Evolutionary conservation across 2,329 filamentous ascomycete species (phyloP).

Genomic region (Beauveria australis): DNA sequence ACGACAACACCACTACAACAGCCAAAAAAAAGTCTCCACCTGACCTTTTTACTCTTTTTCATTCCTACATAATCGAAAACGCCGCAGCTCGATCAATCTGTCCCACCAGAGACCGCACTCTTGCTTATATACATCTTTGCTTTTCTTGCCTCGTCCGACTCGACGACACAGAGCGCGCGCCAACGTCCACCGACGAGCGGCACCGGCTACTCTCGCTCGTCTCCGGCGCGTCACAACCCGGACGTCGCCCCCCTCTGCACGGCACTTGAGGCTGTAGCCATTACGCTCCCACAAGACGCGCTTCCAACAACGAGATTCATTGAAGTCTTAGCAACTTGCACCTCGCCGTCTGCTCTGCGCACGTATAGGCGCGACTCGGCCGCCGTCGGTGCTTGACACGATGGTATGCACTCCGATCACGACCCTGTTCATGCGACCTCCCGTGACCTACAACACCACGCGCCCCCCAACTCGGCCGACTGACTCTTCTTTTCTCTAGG

Average conservation of each 20-base stretch:
- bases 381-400: not conserved
- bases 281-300: not conserved
- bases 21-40: conserved; percentile 8
- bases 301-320: not conserved
- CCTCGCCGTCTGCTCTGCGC: not conserved
- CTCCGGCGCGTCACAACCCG: not conserved
- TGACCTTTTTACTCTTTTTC: not conserved
- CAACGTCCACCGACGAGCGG: not conserved
- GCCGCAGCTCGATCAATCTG: not conserved
- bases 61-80: not conserved
- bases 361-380: conserved; percentile 3
- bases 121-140: not conserved
- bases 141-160: not conserved
- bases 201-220: not conserved
- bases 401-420: not conserved
- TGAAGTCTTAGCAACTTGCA: not conserved
- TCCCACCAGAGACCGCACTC: not conserved
- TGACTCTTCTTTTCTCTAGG: conserved; percentile 42
- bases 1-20: not conserved
- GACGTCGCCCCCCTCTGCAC: not conserved
- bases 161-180: not conserved
- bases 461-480: not conserved
- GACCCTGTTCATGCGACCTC: not conserved
- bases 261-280: not conserved
- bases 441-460: not conserved